phyloP scores from a whole-genome alignment of 495 filamentous ascomycete genomes.

The Staphylotrichum longicolle region DNA sequence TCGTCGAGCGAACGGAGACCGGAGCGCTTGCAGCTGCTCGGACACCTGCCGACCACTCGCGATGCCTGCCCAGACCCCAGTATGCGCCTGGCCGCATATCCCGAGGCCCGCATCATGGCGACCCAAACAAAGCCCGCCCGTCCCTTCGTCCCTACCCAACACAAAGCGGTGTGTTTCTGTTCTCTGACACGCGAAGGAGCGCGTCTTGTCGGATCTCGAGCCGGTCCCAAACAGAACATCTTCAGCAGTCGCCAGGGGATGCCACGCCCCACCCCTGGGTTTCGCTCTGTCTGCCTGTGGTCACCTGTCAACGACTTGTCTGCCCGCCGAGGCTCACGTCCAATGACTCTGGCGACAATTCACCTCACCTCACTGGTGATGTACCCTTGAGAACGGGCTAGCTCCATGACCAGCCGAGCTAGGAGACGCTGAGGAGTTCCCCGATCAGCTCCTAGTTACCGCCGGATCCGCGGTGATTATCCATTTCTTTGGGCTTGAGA shows the following conservation, averaged over 20 bases:
- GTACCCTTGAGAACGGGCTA: slow-evolving; percentile 3
- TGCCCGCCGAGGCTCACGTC: slow-evolving; percentile 15
- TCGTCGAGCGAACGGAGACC: neutral
- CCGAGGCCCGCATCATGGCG: slow-evolving; percentile 35
- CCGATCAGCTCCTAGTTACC: slow-evolving; percentile 2
- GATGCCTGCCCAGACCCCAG: slow-evolving; percentile 26
- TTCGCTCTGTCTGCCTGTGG: slow-evolving; percentile 14
- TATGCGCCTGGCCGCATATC: slow-evolving; percentile 41
- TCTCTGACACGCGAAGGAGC: slow-evolving; percentile 36
- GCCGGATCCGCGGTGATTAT: slow-evolving; percentile 12
- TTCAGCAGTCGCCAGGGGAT: slow-evolving; percentile 6
- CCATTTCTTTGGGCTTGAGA: neutral
- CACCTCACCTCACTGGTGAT: slow-evolving; percentile 22
- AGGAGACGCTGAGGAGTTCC: neutral
- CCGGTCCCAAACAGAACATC: slow-evolving; percentile 16
- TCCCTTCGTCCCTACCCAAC: slow-evolving; percentile 32
- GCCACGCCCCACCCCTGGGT: slow-evolving; percentile 2
- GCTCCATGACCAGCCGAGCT: slow-evolving; percentile 7
- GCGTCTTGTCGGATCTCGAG: slow-evolving; percentile 30
- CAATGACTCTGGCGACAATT: slow-evolving; percentile 27
- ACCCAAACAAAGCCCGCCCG: slow-evolving; percentile 29
- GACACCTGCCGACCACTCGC: slow-evolving; percentile 31
- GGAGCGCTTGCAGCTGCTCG: slow-evolving; percentile 27
- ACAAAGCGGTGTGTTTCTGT: slow-evolving; percentile 36
- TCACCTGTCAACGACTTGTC: slow-evolving; percentile 7